These are phyloP conservation scores for Mycena galericulata DNA, from an alignment of 768 basidiomycete genomes.

Conservation along the genomic window DNA sequence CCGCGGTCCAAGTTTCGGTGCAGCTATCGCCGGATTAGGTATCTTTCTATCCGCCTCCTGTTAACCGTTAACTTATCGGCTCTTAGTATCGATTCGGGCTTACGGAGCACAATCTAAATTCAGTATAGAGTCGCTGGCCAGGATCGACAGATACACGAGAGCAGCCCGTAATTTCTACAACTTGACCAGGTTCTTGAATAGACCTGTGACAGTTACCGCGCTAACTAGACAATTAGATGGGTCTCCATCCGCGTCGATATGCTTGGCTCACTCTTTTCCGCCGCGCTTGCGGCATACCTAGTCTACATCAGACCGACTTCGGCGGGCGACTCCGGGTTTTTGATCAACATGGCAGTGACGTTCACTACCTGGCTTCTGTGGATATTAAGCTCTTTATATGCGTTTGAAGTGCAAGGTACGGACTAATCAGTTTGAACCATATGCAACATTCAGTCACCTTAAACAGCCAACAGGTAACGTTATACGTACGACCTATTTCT, in stretches of 20 bases:
- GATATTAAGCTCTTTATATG: no score
- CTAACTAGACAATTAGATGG: neutral
- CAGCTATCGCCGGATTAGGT: constrained; percentile 58
- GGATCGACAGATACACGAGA: constrained; percentile 65
- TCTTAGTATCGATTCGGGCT: constrained; percentile 72
- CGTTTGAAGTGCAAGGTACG: constrained; percentile 7
- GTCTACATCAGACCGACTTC: neutral
- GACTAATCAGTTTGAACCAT: neutral
- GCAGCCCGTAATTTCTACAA: constrained; percentile 62
- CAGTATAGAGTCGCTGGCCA: constrained; percentile 56
- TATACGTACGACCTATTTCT: neutral
- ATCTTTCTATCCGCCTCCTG: neutral
- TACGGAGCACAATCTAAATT: constrained; percentile 68
- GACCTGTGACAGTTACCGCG: no score
- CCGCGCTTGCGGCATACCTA: constrained; percentile 6
- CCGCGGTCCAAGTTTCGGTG: constrained; percentile 38
- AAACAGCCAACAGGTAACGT: constrained; percentile 5
- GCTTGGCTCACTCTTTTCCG: constrained; percentile 27
- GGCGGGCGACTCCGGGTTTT: no score
- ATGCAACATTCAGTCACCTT: neutral
- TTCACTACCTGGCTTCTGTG: no score
- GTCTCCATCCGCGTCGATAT: neutral
- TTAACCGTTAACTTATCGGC: neutral
- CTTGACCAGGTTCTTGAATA: constrained; percentile 45
- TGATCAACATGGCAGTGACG: no score